Evolutionary conservation across 2,329 filamentous ascomycete species (phyloP), one percentile per base, ranked within the genome.

Genomic region (Diaporthe ilicicola): DNA sequence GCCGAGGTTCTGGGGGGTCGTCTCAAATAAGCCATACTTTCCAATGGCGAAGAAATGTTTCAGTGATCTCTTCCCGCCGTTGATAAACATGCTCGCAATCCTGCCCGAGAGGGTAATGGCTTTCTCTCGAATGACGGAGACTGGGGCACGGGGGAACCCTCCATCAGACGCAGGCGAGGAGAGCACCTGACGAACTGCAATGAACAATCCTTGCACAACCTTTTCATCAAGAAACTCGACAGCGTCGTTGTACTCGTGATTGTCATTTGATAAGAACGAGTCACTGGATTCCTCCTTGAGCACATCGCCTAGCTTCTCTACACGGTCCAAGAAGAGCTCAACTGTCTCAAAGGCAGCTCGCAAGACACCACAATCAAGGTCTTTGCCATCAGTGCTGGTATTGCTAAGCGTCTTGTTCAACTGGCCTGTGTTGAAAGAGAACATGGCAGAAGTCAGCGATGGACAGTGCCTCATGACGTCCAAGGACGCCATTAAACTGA

Each of bases 321-420:
- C 79, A 24, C 81, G 80, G 4, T 76, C 77, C 34, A 89, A 68
- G 69, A 88, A 88, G 24, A 82, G 76, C 37, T 85, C 84, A 2
- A 89, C 67, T 5, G 83, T 86, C 8, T 85, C 82, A 4, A 90
- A 72, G 1, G 83, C 81, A 22, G 79, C 80, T 24, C 79, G 79
- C 37, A 90, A 75, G 24, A 87, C 80, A 15, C 78, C 76, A 85
- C 87, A 89, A 72, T 87, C 84, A 17, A 87, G 81, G 42, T 83
- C 81, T 0, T 80, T 76, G 4, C 82, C 81, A 2, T 79, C 77
- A 13, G 80, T 79, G 13, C 84, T 81, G 50, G 89, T 85, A 27
- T 83, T 84, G 13, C 79, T 83, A 62, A 89, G 88, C 12, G 89
- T 77, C 53, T 85, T 83, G 61, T 87, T 84, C 32, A 90, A 76